Percentiles rank a stretch among this genome's conserved stretches.
These are phyloP conservation scores for Ogataea ganodermae DNA, from an alignment of 805 yeast species.

Conservation along the genomic window DNA sequence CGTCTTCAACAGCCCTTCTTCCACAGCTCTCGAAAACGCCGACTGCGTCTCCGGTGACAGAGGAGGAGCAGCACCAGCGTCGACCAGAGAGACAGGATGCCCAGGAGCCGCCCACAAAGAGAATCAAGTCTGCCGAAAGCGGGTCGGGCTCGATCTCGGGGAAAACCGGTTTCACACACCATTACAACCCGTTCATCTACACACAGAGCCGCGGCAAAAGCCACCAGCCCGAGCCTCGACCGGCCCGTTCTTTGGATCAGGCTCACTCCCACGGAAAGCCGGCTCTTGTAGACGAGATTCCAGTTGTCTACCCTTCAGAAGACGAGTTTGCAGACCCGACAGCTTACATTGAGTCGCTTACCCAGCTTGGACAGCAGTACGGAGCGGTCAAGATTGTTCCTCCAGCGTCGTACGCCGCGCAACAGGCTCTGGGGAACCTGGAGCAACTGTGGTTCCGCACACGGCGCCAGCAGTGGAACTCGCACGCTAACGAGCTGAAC, in stretches of 20 bases:
- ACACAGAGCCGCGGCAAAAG: constrained; percentile 49
- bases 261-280: no score
- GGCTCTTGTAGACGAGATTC: constrained; percentile 38
- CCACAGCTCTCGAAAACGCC: not conserved
- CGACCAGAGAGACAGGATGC: not conserved
- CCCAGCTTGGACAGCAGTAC: constrained; percentile 52
- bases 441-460: constrained; percentile 55
- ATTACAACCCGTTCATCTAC: constrained; percentile 46
- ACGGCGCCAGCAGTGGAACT: constrained; percentile 48
- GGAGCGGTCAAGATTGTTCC: constrained; percentile 81
- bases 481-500: constrained; percentile 43
- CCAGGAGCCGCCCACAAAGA: not conserved
- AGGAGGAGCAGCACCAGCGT: not conserved
- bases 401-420: constrained; percentile 46
- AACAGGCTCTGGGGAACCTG: constrained; percentile 39
- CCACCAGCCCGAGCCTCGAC: constrained; percentile 48
- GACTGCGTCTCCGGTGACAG: not conserved
- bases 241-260: no score
- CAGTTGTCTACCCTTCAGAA: constrained; percentile 56
- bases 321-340: constrained; percentile 67
- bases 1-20: no score
- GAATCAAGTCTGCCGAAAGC: not conserved
- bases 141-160: not conserved
- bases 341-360: constrained; percentile 56
- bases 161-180: constrained; percentile 27